Evolutionary conservation across 768 basidiomycete genomes (phyloP).

Genomic region (Naganishia randhawae): DNA sequence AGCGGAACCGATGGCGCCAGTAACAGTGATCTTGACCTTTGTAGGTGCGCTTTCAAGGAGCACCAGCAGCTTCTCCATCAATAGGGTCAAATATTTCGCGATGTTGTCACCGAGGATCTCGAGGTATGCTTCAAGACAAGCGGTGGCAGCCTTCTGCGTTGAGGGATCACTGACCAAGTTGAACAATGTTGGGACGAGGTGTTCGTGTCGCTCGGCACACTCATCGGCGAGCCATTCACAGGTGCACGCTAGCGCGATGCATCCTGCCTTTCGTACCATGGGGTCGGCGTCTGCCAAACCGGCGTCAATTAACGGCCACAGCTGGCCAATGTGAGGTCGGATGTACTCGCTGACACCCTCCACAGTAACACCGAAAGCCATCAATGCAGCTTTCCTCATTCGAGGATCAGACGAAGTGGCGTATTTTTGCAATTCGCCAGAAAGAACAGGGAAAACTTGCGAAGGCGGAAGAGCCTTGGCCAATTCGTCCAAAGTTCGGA

Average conservation of each 20-base stretch:
- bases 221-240: constrained; percentile 98
- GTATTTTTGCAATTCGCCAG: constrained; percentile 74
- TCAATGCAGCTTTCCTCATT: constrained; percentile 84
- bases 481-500: constrained; percentile 89
- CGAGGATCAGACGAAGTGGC: constrained; percentile 73
- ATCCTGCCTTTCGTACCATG: constrained; percentile 88
- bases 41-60: constrained; percentile 83
- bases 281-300: constrained; percentile 81
- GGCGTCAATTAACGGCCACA: constrained; percentile 90
- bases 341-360: constrained; percentile 98
- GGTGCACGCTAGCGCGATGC: constrained; percentile 88
- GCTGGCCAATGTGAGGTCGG: constrained; percentile 80
- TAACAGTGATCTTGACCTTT: constrained; percentile 85
- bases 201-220: constrained; percentile 70
- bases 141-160: constrained; percentile 91
- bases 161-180: constrained; percentile 76
- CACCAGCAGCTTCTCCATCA: constrained; percentile 88
- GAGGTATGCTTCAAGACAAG: constrained; percentile 90
- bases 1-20: constrained; percentile 95
- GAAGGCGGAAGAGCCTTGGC: constrained; percentile 86
- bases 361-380: constrained; percentile 89
- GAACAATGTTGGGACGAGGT: constrained; percentile 89
- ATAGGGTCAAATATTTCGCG: constrained; percentile 80
- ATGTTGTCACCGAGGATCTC: constrained; percentile 87
- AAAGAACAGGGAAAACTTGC: constrained; percentile 92